Base-by-base conservation (phyloP, 441 rosid species). In the Viola pubescens region DNA sequence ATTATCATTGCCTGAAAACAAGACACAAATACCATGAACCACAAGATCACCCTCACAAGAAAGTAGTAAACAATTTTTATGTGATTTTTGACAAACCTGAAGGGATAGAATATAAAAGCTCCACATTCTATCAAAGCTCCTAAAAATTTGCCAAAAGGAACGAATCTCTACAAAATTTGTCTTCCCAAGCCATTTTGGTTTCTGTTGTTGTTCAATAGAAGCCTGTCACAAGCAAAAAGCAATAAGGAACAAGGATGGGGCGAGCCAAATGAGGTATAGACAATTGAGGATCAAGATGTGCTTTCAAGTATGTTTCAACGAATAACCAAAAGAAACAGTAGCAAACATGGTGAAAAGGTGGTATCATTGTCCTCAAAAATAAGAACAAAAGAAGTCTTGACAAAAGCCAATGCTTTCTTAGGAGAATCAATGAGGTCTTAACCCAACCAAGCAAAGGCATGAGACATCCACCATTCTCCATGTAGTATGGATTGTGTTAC, bases 81-180 rank as follows among this genome's bases (percentile, higher is more conserved):
- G 47, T 9, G 34, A 51, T 41, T 60, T 62, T 48, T 67, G 63
- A 63, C 70, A 41, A 69, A 89, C 99, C 97, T 94, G 99, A 64
- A 94, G 94, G 64, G 94, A 79, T 76, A 94, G 65, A 71, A 94
- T 81, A 78, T 85, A 90, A 81, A 90, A 88, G 66, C 81, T 82
- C 99, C 99, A 94, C 96, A 90, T 85, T 77, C 99, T 80, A 68
- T 88, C 97, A 76, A 94, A 94, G 80, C 97, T 90, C 75, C 99
- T 79, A 72, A 88, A 94, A 63, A 94, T 82, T 73, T 94, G 99
- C 99, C 96, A 94, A 75, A 94, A 86, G 39, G 99, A 88, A 67
- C 88, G 97, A 56, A 76, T 81, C 86, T 94, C 99, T 55, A 86
- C 92, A 81, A 88, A 94, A 71, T 94, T 88, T 65, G 86, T 86